Base-by-base conservation (phyloP, 768 basidiomycete genomes). In the Cystoderma amianthinum region DNA sequence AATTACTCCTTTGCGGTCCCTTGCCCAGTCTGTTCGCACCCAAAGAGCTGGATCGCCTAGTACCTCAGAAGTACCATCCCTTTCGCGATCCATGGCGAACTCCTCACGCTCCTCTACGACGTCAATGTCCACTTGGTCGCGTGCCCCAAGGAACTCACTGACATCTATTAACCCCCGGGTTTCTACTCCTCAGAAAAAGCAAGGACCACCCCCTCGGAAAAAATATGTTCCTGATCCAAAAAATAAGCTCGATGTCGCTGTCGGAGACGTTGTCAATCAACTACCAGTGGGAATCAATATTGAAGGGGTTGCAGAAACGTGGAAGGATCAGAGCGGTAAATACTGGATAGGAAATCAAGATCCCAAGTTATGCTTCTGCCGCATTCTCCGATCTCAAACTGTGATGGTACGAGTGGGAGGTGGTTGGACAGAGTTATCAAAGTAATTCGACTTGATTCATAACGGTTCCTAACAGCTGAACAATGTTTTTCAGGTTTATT, bases 381-480 rank as follows among this genome's bases (percentile, higher is more conserved):
- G 93, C 19, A 95, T 95, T 35, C 64, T 95, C 19, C 80, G 91
- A 9, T 91, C 86, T 1, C 86, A 91, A 52, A 92, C 87, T 0
- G 92, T 95, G 47, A 96, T 96, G 93, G 93, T 97, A 33, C 78
- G 93, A 44, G 90, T 96, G 11, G 93, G 93, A 19, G 94, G 94
- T 24, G 94, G 94, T 13, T 97, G 93, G 93, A 68, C 78, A 42
- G 92, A 95, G 59, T 63, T 97, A 39, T 90, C 89, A 15, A 91
- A 82, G 92, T 94, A 58, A 35, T 82, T 69, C 18, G 41, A 24
- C 24, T 7, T 25, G 19, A 28, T 24, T 34, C 15, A 36, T 18
- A 12, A 39, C 23, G 20, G 18, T 23, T 12, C 20, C n/a, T 20
- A 9, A 21, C 23, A 12, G 17, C 23, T 15, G 34, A 36, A 52